Base-by-base conservation (phyloP, 495 filamentous ascomycete genomes). In the Neurospora africana region DNA sequence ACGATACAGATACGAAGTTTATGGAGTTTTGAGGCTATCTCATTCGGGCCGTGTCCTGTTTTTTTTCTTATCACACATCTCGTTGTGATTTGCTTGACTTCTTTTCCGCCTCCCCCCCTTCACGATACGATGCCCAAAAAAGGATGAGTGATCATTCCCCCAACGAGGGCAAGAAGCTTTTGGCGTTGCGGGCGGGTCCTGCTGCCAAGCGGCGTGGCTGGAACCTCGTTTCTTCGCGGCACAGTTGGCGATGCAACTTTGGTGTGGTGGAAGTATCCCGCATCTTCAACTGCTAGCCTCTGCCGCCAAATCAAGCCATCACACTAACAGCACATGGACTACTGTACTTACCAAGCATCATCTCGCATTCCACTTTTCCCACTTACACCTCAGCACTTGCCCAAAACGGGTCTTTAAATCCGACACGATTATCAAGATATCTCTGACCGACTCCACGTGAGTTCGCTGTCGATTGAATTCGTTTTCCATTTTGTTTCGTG, bases 241-340 rank as follows among this genome's bases (percentile, higher is more conserved):
- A 33, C 53, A 33, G 53, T 19, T 65, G 53, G 53, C 53, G 27
- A 33, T 65, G 53, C 27, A 9, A 65, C 27, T 33, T 33, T 33
- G 27, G 4, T 65, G 5, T 4, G 0, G 23, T 8, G 2, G 53
- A 65, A 2, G 53, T 61, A 61, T 33, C 27, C 0, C 13, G n/a
- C 23, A 2, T 23, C 2, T 15, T 5, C 1, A 5, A 10, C 1
- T 30, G 23, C 30, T 58, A 58, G 47, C 2, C 1, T 30, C 7
- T 30, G 21, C 11, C 2, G 23, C 5, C 0, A 0, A 7, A 0
- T 3, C 6, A 7, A 17, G 11, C 0, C 0, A 5, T 17, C 0
- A 0, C 2, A n/a, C 47, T 61, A 61, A 30, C 47, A 58, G 13
- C 47, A 0, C 0, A 1, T 23, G 1, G 11, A 17, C 5, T 1